Conservation (phyloP, 2,329 filamentous ascomycete genomes). For the Alternaria longipes region DNA sequence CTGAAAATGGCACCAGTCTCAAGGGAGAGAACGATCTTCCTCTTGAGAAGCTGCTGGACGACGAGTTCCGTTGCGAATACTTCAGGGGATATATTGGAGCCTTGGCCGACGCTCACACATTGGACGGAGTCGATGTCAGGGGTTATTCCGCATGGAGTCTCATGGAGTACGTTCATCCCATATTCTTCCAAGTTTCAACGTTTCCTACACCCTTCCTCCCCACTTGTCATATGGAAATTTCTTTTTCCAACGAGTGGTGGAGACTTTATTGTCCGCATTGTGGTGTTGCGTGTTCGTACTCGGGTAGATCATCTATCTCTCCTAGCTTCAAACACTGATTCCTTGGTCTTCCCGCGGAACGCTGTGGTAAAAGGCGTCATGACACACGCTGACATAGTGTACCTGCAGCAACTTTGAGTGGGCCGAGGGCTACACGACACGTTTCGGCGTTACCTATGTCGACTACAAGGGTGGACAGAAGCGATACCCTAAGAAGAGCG, state of each 20-base stretch:
- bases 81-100: constrained; percentile 80
- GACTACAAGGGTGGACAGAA: constrained; percentile 84
- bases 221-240: neutral
- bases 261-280: constrained; percentile 2
- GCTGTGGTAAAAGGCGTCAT: neutral
- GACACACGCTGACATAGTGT: constrained; percentile 14
- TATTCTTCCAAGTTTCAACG: constrained; percentile 17
- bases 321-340: constrained; percentile 22
- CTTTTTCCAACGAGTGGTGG: constrained; percentile 1
- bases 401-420: constrained; percentile 78
- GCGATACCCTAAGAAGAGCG: constrained; percentile 85
- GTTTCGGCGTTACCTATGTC: constrained; percentile 85
- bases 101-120: constrained; percentile 74
- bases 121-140: constrained; percentile 79
- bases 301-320: constrained; percentile 10
- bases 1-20: constrained; percentile 86
- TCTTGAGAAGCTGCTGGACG: constrained; percentile 75
- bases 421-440: constrained; percentile 89
- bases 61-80: constrained; percentile 83
- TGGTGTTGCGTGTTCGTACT: constrained; percentile 1
- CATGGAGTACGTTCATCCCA: constrained; percentile 69
- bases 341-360: constrained; percentile 6
- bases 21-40: constrained; percentile 83
- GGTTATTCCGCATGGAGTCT: constrained; percentile 89
- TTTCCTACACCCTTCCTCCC: neutral